phyloP scores from a whole-genome alignment of 495 filamentous ascomycete genomes.

The Apiosordaria backusii region DNA sequence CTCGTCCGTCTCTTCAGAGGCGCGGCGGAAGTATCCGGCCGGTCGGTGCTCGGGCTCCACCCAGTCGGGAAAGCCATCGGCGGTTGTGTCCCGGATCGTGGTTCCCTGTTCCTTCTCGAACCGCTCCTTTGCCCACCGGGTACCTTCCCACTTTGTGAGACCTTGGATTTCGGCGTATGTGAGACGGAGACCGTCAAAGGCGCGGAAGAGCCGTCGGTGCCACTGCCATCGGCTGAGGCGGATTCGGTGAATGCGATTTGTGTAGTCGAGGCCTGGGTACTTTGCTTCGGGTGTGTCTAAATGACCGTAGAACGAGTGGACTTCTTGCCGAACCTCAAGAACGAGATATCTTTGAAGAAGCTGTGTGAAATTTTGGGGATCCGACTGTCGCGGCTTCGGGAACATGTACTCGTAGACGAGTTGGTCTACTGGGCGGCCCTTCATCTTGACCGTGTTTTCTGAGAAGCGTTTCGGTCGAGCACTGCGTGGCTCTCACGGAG shows the following conservation, averaged over 20 bases:
- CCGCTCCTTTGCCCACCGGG: slow-evolving; percentile 78
- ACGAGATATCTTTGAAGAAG: slow-evolving; percentile 63
- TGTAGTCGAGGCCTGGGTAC: slow-evolving; percentile 89
- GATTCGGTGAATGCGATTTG: slow-evolving; percentile 73
- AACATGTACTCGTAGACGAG: slow-evolving; percentile 56
- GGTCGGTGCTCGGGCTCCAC: slow-evolving; percentile 46
- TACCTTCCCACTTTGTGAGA: slow-evolving; percentile 92
- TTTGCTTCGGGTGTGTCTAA: slow-evolving; percentile 82
- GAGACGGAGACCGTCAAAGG: slow-evolving; percentile 74
- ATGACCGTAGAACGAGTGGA: slow-evolving; percentile 78
- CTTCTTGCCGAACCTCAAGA: slow-evolving; percentile 86
- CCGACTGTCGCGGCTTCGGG: slow-evolving; percentile 47
- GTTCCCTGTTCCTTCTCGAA: slow-evolving; percentile 77
- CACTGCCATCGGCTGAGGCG: slow-evolving; percentile 75
- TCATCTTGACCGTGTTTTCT: slow-evolving; percentile 41
- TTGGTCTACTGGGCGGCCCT: slow-evolving; percentile 49
- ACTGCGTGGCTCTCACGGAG: background rate
- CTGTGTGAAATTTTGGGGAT: slow-evolving; percentile 51
- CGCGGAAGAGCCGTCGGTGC: slow-evolving; percentile 77
- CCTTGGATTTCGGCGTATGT: slow-evolving; percentile 71
- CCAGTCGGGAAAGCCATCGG: slow-evolving; percentile 58
- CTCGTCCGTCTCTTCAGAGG: slow-evolving; percentile 17
- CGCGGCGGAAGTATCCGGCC: slow-evolving; percentile 30
- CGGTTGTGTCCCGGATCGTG: slow-evolving; percentile 73
- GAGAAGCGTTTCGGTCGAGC: background rate